Conservation (phyloP, 1,139 yeast species). For the Yamadazyma dendronema region DNA sequence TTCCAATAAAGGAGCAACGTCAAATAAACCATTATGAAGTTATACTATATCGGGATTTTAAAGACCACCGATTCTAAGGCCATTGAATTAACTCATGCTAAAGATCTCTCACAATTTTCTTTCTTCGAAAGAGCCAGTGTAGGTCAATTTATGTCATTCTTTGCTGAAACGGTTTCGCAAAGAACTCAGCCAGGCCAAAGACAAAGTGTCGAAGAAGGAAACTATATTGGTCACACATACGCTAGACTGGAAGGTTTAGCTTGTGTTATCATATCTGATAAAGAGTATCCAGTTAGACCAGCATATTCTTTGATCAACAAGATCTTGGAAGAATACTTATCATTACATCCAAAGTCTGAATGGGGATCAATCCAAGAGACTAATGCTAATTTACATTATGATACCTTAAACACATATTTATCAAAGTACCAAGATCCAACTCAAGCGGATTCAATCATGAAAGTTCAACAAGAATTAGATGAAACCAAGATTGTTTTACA, state of each 20-base stretch:
- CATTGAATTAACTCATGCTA: conserved; percentile 73
- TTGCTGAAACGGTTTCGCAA: conserved; percentile 84
- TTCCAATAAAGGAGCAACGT: conserved; percentile 1
- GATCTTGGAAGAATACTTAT: conserved; percentile 83
- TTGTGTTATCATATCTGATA: conserved; percentile 91
- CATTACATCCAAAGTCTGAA: conserved; percentile 72
- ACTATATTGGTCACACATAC: conserved; percentile 89
- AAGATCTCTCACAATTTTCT: conserved; percentile 81
- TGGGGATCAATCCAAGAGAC: conserved; percentile 64
- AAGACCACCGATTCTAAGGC: conserved; percentile 65
- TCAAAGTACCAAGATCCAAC: conserved; percentile 92
- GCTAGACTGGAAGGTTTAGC: conserved; percentile 88
- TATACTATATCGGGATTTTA: conserved; percentile 84
- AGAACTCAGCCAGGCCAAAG: conserved; percentile 89
- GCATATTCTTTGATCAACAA: conserved; percentile 92
- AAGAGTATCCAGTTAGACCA: conserved; percentile 96
- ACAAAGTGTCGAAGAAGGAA: conserved; percentile 91
- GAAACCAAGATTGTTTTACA: conserved; percentile 96
- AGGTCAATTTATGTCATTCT: conserved; percentile 91
- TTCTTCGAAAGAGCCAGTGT: conserved; percentile 81
- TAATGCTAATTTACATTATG: conserved; percentile 48
- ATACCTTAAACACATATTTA: conserved; percentile 67
- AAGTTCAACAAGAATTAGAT: conserved; percentile 95
- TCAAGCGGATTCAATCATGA: conserved; percentile 95
- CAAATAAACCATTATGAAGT: conserved; percentile 79